A percentile compares a stretch with the other conserved stretches of the same genome.
Evolutionary conservation across 139 green algal species (phyloP).

Genomic region (Edaphochlamys debaryana): DNA sequence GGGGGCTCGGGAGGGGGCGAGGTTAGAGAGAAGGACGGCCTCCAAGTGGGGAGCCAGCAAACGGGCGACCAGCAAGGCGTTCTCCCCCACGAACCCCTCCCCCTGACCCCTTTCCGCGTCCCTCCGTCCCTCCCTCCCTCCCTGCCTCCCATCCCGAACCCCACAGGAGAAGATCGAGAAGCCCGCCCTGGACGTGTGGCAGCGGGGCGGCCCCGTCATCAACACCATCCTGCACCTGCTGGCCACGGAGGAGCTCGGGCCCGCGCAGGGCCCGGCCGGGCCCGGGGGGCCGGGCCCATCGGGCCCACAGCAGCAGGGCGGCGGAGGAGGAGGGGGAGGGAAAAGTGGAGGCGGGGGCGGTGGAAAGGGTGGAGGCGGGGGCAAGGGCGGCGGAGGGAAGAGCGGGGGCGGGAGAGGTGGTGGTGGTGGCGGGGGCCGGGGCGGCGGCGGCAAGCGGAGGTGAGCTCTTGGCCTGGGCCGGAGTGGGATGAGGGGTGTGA

Average conservation of each 20-base stretch:
- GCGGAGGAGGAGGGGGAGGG: neutral
- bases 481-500: too few species aligned
- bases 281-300: neutral
- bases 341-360: neutral
- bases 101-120: too few species aligned
- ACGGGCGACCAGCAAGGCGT: neutral
- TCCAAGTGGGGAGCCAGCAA: too few species aligned
- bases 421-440: too few species aligned
- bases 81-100: too few species aligned
- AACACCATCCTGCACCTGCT: slow-evolving; percentile 19
- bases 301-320: neutral
- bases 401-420: too few species aligned
- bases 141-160: too few species aligned
- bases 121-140: too few species aligned
- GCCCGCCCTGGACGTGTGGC: slow-evolving; percentile 7
- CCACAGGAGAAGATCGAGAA: slow-evolving; percentile 28
- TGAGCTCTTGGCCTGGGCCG: too few species aligned
- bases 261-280: neutral
- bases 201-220: slow-evolving; percentile 7
- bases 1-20: too few species aligned
- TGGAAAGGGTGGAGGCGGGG: neutral
- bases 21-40: too few species aligned
- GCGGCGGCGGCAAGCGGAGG: too few species aligned
- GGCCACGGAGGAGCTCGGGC: neutral
- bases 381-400: neutral